Evolutionary conservation across 2,329 filamentous ascomycete species (phyloP), one percentile per base, ranked within the genome.

Genomic region (Colletotrichum tropicale): DNA sequence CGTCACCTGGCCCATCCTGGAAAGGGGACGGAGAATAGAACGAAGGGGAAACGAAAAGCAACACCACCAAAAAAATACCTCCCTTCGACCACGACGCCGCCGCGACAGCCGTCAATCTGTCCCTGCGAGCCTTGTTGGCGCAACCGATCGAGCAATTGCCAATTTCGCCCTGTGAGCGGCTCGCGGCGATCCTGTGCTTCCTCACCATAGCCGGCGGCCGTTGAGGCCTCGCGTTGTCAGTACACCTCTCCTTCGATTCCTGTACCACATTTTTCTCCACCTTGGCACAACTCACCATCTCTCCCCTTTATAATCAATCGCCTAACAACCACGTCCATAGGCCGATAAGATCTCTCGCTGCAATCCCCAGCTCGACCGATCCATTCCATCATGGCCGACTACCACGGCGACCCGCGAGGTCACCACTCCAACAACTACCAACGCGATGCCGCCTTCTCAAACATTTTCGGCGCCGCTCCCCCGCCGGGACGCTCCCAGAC

Each of bases 371-470:
- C 88, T 81, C 79, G 79, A 80, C 69, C 66, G 48, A 69, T 69
- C 71, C 61, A 26, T 75, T 48, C 71, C 76, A 85, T 78, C 81
- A 92, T 92, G 90, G 88, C 90, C 80, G 90, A 92, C 81, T 91
- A 92, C 80, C 89, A 88, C 77, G 87, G 90, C 82, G 85, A 84
- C 78, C 85, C 84, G 66, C 84, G 86, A 72, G 86, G 89, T 79
- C 89, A 48, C 43, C 43, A 91, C 88, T 82, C 87, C 70, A 87
- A 88, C 78, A 89, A 89, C 82, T 89, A 89, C 81, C 95, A 97
- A 86, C 94, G 97, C 87, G 96, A 99, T 91, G 95, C 95, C 80
- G 97, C 96, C 79, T 99, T 98, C 85, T 95, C 94, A 79, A 96
- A 96, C 86, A 98, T 98, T 83, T 99, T 98, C 84, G 97, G 96